Percentiles rank a stretch among this genome's conserved stretches.
Evolutionary conservation across 345 rosid species (phyloP).

Genomic region (Cardamine occulta): DNA sequence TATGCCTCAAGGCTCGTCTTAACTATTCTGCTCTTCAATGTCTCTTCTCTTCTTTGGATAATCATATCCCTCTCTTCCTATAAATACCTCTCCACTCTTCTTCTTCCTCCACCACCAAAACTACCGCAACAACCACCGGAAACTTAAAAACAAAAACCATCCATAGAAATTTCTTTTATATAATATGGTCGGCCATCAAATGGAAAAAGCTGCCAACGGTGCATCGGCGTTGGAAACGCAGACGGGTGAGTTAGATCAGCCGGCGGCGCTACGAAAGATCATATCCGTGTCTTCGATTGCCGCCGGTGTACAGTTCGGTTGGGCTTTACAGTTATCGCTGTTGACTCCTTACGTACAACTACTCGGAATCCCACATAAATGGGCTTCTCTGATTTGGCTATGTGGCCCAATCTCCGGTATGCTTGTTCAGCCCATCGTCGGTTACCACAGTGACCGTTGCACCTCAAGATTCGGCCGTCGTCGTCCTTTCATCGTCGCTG

Average conservation of each 20-base stretch:
- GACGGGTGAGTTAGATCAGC: constrained; percentile 32
- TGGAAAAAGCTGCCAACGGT: constrained; percentile 43
- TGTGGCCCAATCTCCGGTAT: constrained; percentile 93
- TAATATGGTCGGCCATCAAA: constrained; percentile 35
- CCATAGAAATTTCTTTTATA: background rate
- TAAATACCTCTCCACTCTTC: constrained; percentile 38
- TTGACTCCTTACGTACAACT: constrained; percentile 87
- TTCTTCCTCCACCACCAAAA: constrained; percentile 30
- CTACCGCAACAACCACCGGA: constrained; percentile 32
- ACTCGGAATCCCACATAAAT: constrained; percentile 80
- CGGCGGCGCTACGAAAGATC: constrained; percentile 54
- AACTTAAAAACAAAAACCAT: background rate
- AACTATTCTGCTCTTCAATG: constrained; percentile 13
- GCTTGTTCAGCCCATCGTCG: constrained; percentile 86
- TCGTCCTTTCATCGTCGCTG: constrained; percentile 76
- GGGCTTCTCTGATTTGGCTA: constrained; percentile 92
- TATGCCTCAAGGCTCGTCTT: constrained; percentile 26
- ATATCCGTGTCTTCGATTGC: constrained; percentile 75
- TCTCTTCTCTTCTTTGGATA: constrained; percentile 40
- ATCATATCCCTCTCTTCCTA: constrained; percentile 41
- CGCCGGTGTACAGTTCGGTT: constrained; percentile 89
- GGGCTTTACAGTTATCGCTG: constrained; percentile 91
- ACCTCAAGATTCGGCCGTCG: constrained; percentile 84
- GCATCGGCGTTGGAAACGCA: constrained; percentile 35
- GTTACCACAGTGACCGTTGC: constrained; percentile 80